Base-by-base conservation (phyloP, 2,329 filamentous ascomycete species). In the Pseudonectria foliicola region DNA sequence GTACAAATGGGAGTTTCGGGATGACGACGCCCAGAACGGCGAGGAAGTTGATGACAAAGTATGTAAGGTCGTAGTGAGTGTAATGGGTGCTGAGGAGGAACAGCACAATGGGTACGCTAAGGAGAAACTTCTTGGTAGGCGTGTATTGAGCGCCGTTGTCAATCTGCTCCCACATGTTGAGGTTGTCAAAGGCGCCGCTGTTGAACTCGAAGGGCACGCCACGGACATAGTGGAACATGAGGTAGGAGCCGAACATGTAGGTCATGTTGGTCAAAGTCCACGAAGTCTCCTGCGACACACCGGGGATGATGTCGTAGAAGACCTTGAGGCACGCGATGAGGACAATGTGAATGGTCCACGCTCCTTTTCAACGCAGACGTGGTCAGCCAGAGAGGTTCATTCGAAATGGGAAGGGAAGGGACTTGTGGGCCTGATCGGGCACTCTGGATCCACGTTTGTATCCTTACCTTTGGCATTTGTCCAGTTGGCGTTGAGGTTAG, bases 91-190 rank as follows among this genome's bases (percentile, higher is more conserved):
- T 96, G 53, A 96, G 72, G 37, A 98, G 75, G 62, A 98, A 98
- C 45, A 98, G 75, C 45, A 89, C 75, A 53, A 98, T 94, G 26
- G 92, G 92, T 24, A 96, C 90, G 54, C 83, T 87, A 52, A 96
- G 80, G 40, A 98, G 72, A 57, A 98, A 98, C 65, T 98, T 98
- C 73, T 98, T 98, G 48, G 92, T 86, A 4, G 92, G 92, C 1
- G 92, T 98, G 68, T 96, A 98, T 63, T 98, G 92, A 52, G 92
- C 92, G 30, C 92, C 92, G 55, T 96, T 93, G 70, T 98, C 92
- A 61, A 98, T 98, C 68, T 98, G 92, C 70, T 98, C 92, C 92
- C 92, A 98, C 92, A 98, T 96, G 69, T 96, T 98, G 57, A 98
- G 75, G 63, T 98, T 96, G 72, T 98, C 92, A 64, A 96, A 98